Evolutionary conservation across 371 early-diverging fungal species (phyloP), one percentile per base, ranked within the genome.

Genomic region (Syncephalastrum monosporum): DNA sequence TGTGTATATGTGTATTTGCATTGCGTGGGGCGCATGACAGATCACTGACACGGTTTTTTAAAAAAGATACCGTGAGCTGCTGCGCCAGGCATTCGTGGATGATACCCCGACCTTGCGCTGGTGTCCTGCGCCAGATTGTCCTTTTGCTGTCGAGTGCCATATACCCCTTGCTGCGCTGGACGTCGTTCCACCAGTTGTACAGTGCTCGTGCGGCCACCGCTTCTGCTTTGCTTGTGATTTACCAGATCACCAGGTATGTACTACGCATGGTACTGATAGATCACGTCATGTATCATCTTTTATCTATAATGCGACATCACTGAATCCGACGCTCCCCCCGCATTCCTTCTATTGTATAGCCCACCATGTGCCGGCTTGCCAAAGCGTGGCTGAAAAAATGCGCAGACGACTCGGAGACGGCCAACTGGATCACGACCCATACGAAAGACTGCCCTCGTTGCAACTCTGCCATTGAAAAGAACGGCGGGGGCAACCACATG

Each of bases 391-490:
- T 91, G 42, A 89, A 92, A 60, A 95, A 96, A 75, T 95, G 96
- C 72, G 87, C 78, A 38, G 96, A 97, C 72, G 97, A 97, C 67
- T 92, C 93, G 19, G 95, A 96, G 66, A 96, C 96, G 1, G 84
- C 94, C 23, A 94, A 94, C 72, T 97, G 96, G 96, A 89, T 96
- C 53, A 83, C 87, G 27, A 91, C 92, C 19, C 85, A 95, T 71
- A 96, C 96, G 27, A 94, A 96, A 71, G 95, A 95, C 65, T 97
- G 97, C 68, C 77, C 89, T 21, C 90, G 92, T 57, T 97, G 97
- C 72, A 75, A 80, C 48, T 80, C 91, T 1, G 90, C 92, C 0
- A 96, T 97, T 60, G 97, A 97, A 69, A 97, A 97, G 83, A 95
- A 95, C 65, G 96, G 96, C 60, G 91, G 91, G 23, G 92, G 93